Conservation (phyloP, 805 yeast genomes). For the Cyberlindnera euphorbiae region DNA sequence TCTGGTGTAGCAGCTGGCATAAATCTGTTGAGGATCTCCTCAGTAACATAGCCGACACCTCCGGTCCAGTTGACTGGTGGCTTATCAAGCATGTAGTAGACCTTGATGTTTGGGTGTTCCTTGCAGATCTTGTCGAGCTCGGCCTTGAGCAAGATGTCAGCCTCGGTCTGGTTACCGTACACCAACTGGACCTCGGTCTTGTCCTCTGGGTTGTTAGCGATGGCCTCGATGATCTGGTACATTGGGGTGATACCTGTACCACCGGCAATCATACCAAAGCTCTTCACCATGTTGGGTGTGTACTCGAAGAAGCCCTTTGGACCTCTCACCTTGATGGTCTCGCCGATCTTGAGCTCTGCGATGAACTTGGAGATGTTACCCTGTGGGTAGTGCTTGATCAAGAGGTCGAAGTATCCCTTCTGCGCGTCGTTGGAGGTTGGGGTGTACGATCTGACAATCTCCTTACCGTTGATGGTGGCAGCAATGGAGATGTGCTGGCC, state of each 20-base stretch:
- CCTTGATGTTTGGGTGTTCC: constrained; percentile 53
- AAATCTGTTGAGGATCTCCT: constrained; percentile 59
- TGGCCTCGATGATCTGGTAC: constrained; percentile 86
- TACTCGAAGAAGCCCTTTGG: constrained; percentile 89
- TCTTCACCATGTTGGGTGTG: constrained; percentile 68
- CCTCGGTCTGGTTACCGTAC: constrained; percentile 76
- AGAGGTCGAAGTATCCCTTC: constrained; percentile 76
- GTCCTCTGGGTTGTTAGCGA: constrained; percentile 72
- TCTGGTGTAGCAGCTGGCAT: constrained; percentile 59
- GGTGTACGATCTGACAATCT: constrained; percentile 81
- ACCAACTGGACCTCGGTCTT: constrained; percentile 67
- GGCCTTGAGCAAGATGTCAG: constrained; percentile 73
- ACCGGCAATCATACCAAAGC: constrained; percentile 89
- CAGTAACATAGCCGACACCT: constrained; percentile 73
- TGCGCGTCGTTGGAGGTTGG: constrained; percentile 81
- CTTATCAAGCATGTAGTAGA: constrained; percentile 72
- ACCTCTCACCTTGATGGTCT: constrained; percentile 72
- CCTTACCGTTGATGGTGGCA: constrained; percentile 74
- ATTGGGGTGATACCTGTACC: constrained; percentile 97
- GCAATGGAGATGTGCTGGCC: constrained; percentile 90
- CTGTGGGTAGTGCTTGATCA: constrained; percentile 79
- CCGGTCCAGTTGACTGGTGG: constrained; percentile 71
- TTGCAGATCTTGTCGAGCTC: constrained; percentile 69
- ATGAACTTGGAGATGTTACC: constrained; percentile 81
- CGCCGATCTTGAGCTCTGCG: constrained; percentile 72